Percentiles rank a stretch among this genome's conserved stretches.
Evolutionary conservation across 768 basidiomycete genomes (phyloP).

Genomic region (Dacryopinax primogenitus): DNA sequence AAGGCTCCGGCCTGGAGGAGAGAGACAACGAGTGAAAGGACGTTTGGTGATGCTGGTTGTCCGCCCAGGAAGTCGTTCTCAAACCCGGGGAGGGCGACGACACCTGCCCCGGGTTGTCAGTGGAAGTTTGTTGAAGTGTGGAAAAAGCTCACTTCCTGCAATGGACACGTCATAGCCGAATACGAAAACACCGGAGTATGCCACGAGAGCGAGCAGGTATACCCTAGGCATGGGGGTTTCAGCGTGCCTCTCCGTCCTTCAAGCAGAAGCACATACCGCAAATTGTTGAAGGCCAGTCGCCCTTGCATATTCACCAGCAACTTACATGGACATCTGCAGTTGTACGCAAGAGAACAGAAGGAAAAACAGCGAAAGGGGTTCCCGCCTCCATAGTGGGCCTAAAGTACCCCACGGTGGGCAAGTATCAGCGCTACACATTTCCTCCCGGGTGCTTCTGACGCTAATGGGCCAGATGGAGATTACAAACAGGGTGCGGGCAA

Average conservation of each 20-base stretch:
- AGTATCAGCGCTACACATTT: neutral
- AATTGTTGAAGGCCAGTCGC: neutral
- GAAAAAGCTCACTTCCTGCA: conserved; percentile 26
- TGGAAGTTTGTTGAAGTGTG: neutral
- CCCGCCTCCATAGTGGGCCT: neutral
- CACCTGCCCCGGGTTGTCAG: conserved; percentile 48
- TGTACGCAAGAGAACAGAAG: neutral
- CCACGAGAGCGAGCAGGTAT: conserved; percentile 49
- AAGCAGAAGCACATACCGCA: neutral
- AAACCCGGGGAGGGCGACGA: conserved; percentile 53
- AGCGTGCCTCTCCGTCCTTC: neutral
- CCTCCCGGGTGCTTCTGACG: neutral
- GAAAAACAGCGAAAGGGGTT: neutral
- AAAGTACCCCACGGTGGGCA: neutral
- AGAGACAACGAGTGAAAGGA: conserved; percentile 72
- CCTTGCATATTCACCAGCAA: neutral
- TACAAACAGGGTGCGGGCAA: neutral
- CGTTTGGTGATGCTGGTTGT: conserved; percentile 19
- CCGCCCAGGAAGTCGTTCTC: conserved; percentile 38
- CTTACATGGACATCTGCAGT: neutral
- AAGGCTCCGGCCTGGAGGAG: conserved; percentile 79
- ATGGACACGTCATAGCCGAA: conserved; percentile 52
- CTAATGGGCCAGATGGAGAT: neutral
- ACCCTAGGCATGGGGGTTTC: neutral
- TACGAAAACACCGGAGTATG: conserved; percentile 67